Base-by-base conservation (phyloP, 139 green algal genomes). In the Axilococcus clingmanii region DNA sequence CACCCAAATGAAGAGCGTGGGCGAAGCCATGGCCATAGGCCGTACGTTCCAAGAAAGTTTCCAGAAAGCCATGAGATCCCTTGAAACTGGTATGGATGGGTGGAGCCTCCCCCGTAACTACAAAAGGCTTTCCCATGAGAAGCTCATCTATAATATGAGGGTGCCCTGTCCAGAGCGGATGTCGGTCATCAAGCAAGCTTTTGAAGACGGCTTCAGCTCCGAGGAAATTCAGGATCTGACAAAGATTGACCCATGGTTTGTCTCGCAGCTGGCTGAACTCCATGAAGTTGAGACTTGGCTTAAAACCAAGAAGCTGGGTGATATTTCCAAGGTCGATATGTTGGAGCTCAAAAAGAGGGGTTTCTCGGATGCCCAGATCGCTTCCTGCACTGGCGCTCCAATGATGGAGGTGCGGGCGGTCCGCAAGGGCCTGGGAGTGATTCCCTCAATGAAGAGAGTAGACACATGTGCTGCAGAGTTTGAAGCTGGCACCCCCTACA, bases 381-480 rank as follows among this genome's bases (percentile, higher is more conserved):
- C 69, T 0, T 65, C 62, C 27, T 22, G 24, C 4, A 15, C 57
- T 46, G 48, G 47, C 27, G 27, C 42, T 8, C 61, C 52, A 25
- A 63, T 61, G 45, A 37, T 70, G 55, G 64, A 75, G 25, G 85
- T 93, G 27, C 71, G 86, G 27, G 50, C 57, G 0, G 29, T 25
- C 20, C 75, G 86, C 41, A 82, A 83, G 62, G 63, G 58, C 5
- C 29, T 79, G 22, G 85, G 83, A 17, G 82, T 97, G 14, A 48
- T 77, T 19, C 87, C 91, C 14, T 60, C 57, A 41, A 92, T 81
- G 74, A 97, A 97, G 78, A 81, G 92, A 42, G 93, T 99, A 24
- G 93, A 99, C 79, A 99, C 93, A 2, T 99, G 93, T 69, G 93
- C 93, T 1, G 93, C 93, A 2, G 93, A 99, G 79, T 99, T 99